Percentiles rank a stretch among this genome's conserved stretches.
Evolutionary conservation across 1,139 yeast species (phyloP).

Genomic region (Scheffersomyces illinoinensis): DNA sequence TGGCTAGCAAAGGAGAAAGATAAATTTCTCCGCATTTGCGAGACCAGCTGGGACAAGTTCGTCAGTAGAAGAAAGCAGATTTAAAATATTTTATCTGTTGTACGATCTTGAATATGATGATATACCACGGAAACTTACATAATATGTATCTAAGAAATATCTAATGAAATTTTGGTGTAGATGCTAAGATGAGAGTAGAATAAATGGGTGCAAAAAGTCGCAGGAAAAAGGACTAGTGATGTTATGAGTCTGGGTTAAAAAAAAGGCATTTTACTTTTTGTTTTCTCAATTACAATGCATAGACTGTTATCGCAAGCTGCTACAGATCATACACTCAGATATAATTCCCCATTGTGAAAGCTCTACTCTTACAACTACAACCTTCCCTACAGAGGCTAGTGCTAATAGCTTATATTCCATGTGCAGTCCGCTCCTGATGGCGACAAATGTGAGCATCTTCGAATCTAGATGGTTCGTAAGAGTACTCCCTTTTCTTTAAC

Average conservation of each 20-base stretch:
- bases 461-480: neutral
- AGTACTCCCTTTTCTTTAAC: neutral
- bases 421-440: neutral
- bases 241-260: neutral
- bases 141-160: neutral
- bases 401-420: too few relatives aligned
- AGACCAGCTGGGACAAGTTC: constrained; percentile 57
- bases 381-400: too few relatives aligned
- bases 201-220: neutral
- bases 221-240: neutral
- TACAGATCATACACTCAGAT: neutral
- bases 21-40: constrained; percentile 53
- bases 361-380: neutral
- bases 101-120: neutral
- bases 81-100: neutral
- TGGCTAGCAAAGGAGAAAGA: constrained; percentile 36
- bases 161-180: neutral
- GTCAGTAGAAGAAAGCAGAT: constrained; percentile 8
- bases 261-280: too few relatives aligned
- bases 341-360: neutral
- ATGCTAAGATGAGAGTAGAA: neutral
- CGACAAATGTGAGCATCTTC: neutral
- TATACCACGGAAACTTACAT: neutral
- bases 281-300: neutral
- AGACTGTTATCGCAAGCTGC: neutral